These are phyloP conservation scores for Pelargonium australe DNA, from an alignment of 441 rosid genomes.

Conservation along the genomic window DNA sequence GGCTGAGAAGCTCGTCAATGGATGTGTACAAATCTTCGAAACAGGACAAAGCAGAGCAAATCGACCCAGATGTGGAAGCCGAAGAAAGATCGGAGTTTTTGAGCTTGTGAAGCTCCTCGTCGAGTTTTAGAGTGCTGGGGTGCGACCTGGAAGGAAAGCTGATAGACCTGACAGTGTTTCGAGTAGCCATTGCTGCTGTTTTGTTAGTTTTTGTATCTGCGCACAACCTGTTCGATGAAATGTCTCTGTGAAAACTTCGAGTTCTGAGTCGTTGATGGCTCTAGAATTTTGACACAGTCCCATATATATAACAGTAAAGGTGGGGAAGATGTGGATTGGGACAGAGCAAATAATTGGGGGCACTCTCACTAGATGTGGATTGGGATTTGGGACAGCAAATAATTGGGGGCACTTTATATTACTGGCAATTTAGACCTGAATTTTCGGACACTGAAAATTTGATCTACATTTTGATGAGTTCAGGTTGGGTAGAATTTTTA, in stretches of 20 bases:
- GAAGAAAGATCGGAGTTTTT: conserved; percentile 27
- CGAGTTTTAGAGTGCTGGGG: conserved; percentile 41
- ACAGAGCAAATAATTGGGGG: too few species aligned
- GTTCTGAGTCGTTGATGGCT: neutral
- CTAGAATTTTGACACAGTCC: neutral
- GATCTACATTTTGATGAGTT: too few species aligned
- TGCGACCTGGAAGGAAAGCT: conserved; percentile 68
- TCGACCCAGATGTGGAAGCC: conserved; percentile 29
- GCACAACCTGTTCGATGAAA: neutral
- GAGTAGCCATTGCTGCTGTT: conserved; percentile 33
- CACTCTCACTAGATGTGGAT: neutral
- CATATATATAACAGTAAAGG: neutral
- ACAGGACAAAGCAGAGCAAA: conserved; percentile 28
- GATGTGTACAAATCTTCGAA: conserved; percentile 37
- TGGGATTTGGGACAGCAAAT: neutral
- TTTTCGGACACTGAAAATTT: too few species aligned
- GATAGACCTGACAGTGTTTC: conserved; percentile 44
- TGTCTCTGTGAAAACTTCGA: neutral
- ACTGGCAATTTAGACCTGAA: too few species aligned
- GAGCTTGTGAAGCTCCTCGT: conserved; percentile 41
- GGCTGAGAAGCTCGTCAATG: conserved; percentile 41
- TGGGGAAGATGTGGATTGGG: too few species aligned
- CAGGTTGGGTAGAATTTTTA: too few species aligned
- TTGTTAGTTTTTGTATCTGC: neutral
- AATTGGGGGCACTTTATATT: neutral